Evolutionary conservation across 164 flowering plant genomes (phyloP).

Genomic region (Vitis amurensis): DNA sequence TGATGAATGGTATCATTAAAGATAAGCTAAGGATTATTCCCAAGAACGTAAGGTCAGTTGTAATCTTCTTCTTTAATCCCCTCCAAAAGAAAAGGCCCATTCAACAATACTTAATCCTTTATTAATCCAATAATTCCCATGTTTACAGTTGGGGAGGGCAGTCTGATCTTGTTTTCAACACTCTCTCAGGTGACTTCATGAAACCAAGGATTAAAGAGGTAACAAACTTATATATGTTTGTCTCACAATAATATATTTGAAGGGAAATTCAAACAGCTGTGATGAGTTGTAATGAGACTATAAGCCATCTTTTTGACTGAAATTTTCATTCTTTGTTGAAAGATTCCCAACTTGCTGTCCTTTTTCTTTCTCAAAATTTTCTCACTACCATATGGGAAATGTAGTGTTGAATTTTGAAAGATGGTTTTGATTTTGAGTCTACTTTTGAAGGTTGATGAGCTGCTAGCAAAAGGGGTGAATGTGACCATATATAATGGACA

Average conservation of each 20-base stretch:
- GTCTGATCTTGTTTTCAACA: conserved; percentile 46
- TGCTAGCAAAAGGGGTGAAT: conserved; percentile 72
- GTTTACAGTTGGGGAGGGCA: conserved; percentile 79
- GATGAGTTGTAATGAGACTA: too few species aligned
- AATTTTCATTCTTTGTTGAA: neutral
- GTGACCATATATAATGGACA: conserved; percentile 88
- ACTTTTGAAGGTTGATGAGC: conserved; percentile 67
- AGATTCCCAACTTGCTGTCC: neutral
- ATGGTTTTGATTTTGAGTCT: neutral
- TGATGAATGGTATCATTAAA: conserved; percentile 69
- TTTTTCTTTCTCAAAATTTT: neutral
- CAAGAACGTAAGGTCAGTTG: conserved; percentile 55
- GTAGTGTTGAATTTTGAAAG: neutral
- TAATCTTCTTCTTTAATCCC: neutral
- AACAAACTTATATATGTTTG: neutral
- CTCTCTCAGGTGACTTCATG: conserved; percentile 74
- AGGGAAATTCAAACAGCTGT: too few species aligned
- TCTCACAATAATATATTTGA: too few species aligned
- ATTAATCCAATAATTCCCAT: neutral
- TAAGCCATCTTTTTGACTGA: too few species aligned
- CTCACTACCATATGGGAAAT: neutral
- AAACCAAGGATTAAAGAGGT: conserved; percentile 82
- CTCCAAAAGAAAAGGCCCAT: too few species aligned
- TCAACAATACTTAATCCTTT: neutral
- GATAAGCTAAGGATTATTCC: conserved; percentile 80